Base-by-base conservation (phyloP, 805 yeast species). In the Metschnikowia borealis region DNA sequence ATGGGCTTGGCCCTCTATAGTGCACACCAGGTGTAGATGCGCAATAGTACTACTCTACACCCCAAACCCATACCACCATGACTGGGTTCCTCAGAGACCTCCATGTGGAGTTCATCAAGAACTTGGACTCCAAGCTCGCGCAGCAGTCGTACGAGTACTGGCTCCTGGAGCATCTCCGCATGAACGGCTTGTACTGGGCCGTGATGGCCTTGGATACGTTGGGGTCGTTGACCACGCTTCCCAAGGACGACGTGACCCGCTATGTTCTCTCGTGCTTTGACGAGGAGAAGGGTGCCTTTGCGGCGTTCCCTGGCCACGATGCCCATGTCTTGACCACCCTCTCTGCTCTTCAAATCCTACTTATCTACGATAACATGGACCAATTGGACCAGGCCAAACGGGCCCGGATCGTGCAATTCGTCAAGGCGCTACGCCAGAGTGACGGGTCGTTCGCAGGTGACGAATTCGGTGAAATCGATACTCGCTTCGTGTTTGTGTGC, bases 141-240 rank as follows among this genome's bases (percentile, higher is more conserved):
- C 54, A 54, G 73, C 78, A 48, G 77, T 82, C 63, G 78, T 85
- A 62, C 71, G 90, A 86, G 59, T 91, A 89, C 67, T 89, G 96
- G 94, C 67, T 91, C 46, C 81, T 89, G 10, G 98, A 94, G 61
- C 98, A 94, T 65, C 73, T 94, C 45, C 77, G 97, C 32, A 68
- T 94, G 75, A 89, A 88, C 60, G 99, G 98, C 1, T 76, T 94
- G 0, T 94, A 94, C 65, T 94, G 99, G 99, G 98, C 97, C 0
- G 71, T 89, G 2, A 85, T 87, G 15, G 89, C 97, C 0, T 66
- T 91, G 32, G 79, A 79, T 45, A 67, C 85, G 1, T 63, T 92
- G 67, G 74, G 78, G 29, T 71, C 83, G 2, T 67, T 75, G 33
- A 65, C 66, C 26, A 79, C 82, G 0, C 78, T 92, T 50, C 74